These are phyloP conservation scores for Tetrapisispora namnaoensis DNA, from an alignment of 805 yeast genomes.

Conservation along the genomic window DNA sequence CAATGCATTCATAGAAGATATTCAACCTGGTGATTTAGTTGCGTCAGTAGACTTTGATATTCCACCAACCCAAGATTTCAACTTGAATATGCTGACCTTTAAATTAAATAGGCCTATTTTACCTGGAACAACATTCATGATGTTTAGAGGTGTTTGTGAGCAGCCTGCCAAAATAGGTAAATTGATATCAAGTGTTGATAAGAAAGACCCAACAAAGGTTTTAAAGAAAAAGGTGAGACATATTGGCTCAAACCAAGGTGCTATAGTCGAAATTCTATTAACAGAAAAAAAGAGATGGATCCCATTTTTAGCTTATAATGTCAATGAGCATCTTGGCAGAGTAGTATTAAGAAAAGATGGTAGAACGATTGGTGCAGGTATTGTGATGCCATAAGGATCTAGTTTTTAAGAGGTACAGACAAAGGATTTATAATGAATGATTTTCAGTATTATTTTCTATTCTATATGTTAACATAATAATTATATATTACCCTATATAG, in stretches of 20 bases:
- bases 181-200: constrained; percentile 54
- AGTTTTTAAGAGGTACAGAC: not conserved
- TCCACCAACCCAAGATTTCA: constrained; percentile 38
- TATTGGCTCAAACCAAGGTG: constrained; percentile 87
- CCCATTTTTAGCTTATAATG: constrained; percentile 77
- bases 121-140: constrained; percentile 67
- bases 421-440: not conserved
- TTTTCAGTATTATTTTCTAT: not conserved
- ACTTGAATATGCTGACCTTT: constrained; percentile 54
- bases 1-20: constrained; percentile 31
- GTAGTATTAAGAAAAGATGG: constrained; percentile 98
- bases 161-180: constrained; percentile 57
- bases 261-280: constrained; percentile 94
- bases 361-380: constrained; percentile 93
- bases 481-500: constrained; percentile 31
- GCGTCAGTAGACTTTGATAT: constrained; percentile 40
- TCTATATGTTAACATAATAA: not conserved
- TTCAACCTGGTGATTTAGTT: constrained; percentile 60
- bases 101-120: constrained; percentile 62
- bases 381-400: not conserved
- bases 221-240: constrained; percentile 88
- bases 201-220: constrained; percentile 72
- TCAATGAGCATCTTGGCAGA: constrained; percentile 90
- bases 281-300: constrained; percentile 85
- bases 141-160: constrained; percentile 67